phyloP scores from a whole-genome alignment of 2,329 filamentous ascomycete genomes.

The Seiridium unicorne region DNA sequence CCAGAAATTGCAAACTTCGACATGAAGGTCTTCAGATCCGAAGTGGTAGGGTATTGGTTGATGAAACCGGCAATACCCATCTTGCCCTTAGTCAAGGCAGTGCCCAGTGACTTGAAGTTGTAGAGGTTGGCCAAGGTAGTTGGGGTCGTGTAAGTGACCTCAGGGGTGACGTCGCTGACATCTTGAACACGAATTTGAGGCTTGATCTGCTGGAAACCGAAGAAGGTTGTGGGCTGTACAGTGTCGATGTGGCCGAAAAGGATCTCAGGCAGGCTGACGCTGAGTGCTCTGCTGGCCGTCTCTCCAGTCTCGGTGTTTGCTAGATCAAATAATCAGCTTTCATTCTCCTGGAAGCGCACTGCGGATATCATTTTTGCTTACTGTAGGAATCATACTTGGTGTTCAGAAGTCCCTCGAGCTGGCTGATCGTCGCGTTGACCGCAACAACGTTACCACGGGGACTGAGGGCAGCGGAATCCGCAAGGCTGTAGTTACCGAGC shows the following conservation, averaged over 20 bases:
- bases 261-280: not conserved
- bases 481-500: conserved; percentile 7
- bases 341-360: not conserved
- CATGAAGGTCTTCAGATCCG: conserved; percentile 4
- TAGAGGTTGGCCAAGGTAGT: not conserved
- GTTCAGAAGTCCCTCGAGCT: conserved; percentile 7
- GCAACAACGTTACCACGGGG: conserved; percentile 1
- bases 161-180: not conserved
- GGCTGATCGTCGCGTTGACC: conserved; percentile 4
- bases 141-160: conserved; percentile 1
- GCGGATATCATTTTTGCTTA: not conserved
- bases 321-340: not conserved
- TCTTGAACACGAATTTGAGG: not conserved
- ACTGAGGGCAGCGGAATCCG: not conserved
- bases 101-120: not conserved
- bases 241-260: conserved; percentile 3
- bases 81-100: not conserved
- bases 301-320: conserved; percentile 4
- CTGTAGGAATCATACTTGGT: conserved; percentile 8
- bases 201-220: not conserved
- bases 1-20: not conserved
- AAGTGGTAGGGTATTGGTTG: not conserved
- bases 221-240: conserved; percentile 7
- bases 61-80: conserved; percentile 8
- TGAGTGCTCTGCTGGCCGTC: not conserved